Evolutionary conservation across 345 rosid species (phyloP), one percentile per base, ranked within the genome.

Genomic region (Pistacia atlantica): DNA sequence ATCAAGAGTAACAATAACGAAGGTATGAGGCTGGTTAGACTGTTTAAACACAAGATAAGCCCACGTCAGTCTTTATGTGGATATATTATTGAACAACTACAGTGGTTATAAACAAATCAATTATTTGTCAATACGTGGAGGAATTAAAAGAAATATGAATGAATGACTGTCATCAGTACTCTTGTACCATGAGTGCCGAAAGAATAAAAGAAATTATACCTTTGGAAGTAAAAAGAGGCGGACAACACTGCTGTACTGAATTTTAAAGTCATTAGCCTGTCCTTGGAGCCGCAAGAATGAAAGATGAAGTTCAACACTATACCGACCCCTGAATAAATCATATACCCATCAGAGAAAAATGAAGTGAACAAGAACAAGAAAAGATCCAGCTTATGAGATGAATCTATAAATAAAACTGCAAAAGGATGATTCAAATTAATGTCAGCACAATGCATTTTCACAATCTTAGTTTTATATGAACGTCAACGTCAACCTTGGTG

Each of bases 181-280:
- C 14, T 33, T 20, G 45, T 63, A 62, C 12, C n/a, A 65, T 38
- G 68, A 68, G 18, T 54, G 37, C 20, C 25, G 8, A 61, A 11
- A 76, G 5, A 45, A 1, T 28, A 38, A 51, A 56, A 65, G 45
- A 70, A 67, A 37, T 65, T 58, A 62, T 61, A 93, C 98, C 97
- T 92, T 96, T 13, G 99, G 99, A 65, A 96, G 99, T 81, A 96
- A 86, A 86, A 96, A 96, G 73, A 96, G 79, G 52, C 99, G 97
- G 80, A 96, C 97, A 80, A 93, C 97, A 71, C 98, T 96, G 85
- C 98, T 93, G 80, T 93, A 93, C 84, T 96, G 99, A 80, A 96
- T 93, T 86, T 96, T 93, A 85, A 96, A 96, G 87, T 96, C 99
- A 80, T 96, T 96, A 72, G 98, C 99, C 87, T 92, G 98, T 72